Evolutionary conservation across 352 stramenopile genomes (phyloP).

Genomic region (Phytophthora parvispora): DNA sequence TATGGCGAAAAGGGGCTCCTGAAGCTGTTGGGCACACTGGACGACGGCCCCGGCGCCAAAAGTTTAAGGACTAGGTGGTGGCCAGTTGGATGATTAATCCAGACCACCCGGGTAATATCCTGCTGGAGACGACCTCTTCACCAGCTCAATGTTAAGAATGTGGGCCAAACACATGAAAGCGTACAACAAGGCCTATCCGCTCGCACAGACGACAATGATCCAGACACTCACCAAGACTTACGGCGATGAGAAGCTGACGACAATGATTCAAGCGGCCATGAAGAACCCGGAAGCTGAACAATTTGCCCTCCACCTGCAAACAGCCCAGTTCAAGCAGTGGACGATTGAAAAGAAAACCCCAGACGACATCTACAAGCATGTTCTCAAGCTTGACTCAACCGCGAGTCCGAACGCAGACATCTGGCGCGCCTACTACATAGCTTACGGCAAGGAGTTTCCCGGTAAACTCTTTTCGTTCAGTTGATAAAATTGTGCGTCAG

Average conservation of each 20-base stretch:
- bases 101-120: neutral
- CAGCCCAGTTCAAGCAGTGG: slow-evolving; percentile 19
- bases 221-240: slow-evolving; percentile 20
- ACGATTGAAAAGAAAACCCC: slow-evolving; percentile 8
- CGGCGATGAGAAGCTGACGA: slow-evolving; percentile 13
- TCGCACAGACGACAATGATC: slow-evolving; percentile 6
- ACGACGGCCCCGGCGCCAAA: neutral
- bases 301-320: slow-evolving; percentile 15
- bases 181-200: neutral
- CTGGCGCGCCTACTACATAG: no score
- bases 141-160: neutral
- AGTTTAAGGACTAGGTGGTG: neutral
- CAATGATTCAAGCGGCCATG: slow-evolving; percentile 9
- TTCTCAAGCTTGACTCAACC: slow-evolving; percentile 10
- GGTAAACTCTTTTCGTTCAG: slow-evolving; percentile 7
- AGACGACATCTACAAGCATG: slow-evolving; percentile 3
- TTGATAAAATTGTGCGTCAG: no score
- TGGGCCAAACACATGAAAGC: neutral
- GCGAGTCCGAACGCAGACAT: slow-evolving; percentile 4
- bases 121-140: neutral
- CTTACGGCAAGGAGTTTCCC: slow-evolving; percentile 6
- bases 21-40: neutral
- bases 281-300: slow-evolving; percentile 1
- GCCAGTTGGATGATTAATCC: neutral
- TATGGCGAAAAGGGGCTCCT: neutral